Conservation (phyloP, 257 asterid species). For the Paraleonurus japonicus region DNA sequence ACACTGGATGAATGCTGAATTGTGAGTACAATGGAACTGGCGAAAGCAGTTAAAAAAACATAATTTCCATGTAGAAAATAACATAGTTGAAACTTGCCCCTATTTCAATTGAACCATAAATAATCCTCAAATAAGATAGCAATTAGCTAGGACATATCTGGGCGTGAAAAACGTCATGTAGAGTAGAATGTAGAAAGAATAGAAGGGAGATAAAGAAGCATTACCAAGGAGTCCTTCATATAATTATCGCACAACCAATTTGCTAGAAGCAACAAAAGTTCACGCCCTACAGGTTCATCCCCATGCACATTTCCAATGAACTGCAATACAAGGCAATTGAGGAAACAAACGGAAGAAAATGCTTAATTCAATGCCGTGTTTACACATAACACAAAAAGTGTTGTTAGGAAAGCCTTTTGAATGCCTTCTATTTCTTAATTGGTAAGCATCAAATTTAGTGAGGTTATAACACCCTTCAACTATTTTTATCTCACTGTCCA, state of each 20-base stretch:
- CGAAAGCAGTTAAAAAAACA: constrained; percentile 3
- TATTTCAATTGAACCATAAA: background rate
- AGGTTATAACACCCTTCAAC: background rate
- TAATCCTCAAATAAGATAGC: background rate
- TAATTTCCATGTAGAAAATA: constrained; percentile 9
- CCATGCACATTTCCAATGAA: constrained; percentile 96
- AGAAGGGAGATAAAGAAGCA: constrained; percentile 16
- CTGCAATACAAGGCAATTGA: constrained; percentile 52
- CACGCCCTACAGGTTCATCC: constrained; percentile 99
- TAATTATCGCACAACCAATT: constrained; percentile 92
- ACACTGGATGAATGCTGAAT: background rate
- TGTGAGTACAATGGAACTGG: background rate
- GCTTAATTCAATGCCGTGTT: background rate
- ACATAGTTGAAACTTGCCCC: background rate
- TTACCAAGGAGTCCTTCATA: constrained; percentile 85
- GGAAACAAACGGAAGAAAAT: background rate
- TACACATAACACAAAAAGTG: background rate
- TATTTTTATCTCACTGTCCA: background rate
- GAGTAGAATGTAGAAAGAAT: background rate
- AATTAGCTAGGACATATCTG: background rate
- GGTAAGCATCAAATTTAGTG: background rate
- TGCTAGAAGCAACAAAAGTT: constrained; percentile 75
- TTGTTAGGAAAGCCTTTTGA: background rate
- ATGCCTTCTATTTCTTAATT: background rate
- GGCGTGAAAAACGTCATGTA: background rate